Percentiles rank a stretch among this genome's conserved stretches.
Evolutionary conservation across 345 rosid genomes (phyloP).

Genomic region (Gossypium mustelinum): DNA sequence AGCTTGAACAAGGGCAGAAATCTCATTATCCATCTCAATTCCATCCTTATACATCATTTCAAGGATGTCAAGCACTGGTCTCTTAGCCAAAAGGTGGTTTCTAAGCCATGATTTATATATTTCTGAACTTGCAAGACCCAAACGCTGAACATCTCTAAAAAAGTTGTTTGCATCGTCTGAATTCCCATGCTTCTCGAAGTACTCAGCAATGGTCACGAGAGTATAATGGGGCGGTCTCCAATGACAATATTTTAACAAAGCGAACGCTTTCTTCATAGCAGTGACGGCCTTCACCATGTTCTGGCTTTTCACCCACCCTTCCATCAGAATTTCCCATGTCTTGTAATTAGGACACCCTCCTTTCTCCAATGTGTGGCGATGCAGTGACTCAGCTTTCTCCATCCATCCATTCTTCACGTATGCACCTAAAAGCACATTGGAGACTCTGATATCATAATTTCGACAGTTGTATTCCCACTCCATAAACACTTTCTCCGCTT

Average conservation of each 20-base stretch:
- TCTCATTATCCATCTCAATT: constrained; percentile 35
- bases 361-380: constrained; percentile 36
- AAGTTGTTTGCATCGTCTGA: constrained; percentile 43
- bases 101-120: constrained; percentile 46
- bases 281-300: constrained; percentile 51
- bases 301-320: constrained; percentile 49
- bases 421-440: constrained; percentile 40
- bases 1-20: constrained; percentile 31
- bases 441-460: constrained; percentile 40
- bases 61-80: constrained; percentile 36
- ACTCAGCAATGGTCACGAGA: constrained; percentile 40
- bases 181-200: constrained; percentile 45
- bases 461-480: constrained; percentile 49
- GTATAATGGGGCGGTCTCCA: constrained; percentile 50
- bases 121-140: constrained; percentile 46
- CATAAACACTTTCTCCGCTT: constrained; percentile 47
- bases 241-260: constrained; percentile 38
- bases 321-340: constrained; percentile 75
- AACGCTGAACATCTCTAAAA: constrained; percentile 36
- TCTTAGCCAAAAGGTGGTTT: constrained; percentile 35
- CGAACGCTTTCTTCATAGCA: constrained; percentile 47
- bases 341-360: constrained; percentile 66
- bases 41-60: constrained; percentile 56
- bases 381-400: constrained; percentile 54
- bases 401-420: constrained; percentile 45